Base-by-base conservation (phyloP, 805 yeast genomes). In the Gaillardinia entomophila region DNA sequence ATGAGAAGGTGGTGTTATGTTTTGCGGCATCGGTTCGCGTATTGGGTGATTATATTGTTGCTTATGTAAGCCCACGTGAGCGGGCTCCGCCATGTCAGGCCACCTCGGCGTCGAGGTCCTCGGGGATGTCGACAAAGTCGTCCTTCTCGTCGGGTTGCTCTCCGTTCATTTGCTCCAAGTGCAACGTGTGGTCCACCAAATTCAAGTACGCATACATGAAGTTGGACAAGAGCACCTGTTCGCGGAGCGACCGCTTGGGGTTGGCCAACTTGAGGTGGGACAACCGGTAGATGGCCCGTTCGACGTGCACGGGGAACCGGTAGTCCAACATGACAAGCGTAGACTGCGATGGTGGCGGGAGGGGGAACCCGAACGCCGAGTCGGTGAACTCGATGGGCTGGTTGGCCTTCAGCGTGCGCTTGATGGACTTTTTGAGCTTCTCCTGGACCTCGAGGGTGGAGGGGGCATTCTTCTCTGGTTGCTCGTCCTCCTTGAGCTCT, bases 141-240 rank as follows among this genome's bases (percentile, higher is more conserved):
- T 19, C 22, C 10, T 19, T 19, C 16, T 32, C 45, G 24, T 20
- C 30, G n/a, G n/a, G n/a, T 11, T 45, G 46, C 14, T 45, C 48
- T 40, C 32, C 36, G 28, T 53, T 52, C 55, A 60, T 51, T 38
- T 79, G 86, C 39, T 66, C 71, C 40, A 84, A 57, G 55, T 81
- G 86, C 44, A 83, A 65, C 12, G 90, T 89, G 53, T 90, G 97
- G 56, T 90, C 95, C 35, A 92, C 96, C 57, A 92, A 67, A 52
- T 92, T 90, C 66, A 92, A 71, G 58, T 92, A 92, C 0, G 97
- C 90, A 53, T 92, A 92, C 98, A 92, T 92, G 73, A 92, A 92
- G 55, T 92, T 92, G 37, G 96, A 86, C 42, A 92, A 62, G 31
- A 92, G 57, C 2, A 92, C 98, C 55, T 92, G 98, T 55, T 92